phyloP scores from a whole-genome alignment of 140 eudicot species.

The Bidens hawaiensis region DNA sequence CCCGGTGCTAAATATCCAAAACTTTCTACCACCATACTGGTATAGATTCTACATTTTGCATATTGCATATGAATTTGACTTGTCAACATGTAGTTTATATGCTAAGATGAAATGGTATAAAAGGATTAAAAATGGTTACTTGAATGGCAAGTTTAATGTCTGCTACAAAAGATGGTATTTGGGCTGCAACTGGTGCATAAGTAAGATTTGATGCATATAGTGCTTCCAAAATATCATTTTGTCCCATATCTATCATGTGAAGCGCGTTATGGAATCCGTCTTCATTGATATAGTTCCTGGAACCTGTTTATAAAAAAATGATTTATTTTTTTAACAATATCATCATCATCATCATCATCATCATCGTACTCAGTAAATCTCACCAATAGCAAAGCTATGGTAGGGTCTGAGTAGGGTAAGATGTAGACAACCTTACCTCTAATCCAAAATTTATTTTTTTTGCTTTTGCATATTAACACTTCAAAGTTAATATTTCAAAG shows the following conservation, averaged over 20 bases:
- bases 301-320: conserved; percentile 3
- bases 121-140: conserved; percentile 20
- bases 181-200: conserved; percentile 33
- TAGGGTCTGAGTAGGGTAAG: too few species aligned
- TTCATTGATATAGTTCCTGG: conserved; percentile 26
- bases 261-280: conserved; percentile 32
- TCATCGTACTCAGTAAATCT: too few species aligned
- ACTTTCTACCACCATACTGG: conserved; percentile 43
- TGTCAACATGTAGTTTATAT: not conserved
- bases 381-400: too few species aligned
- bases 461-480: too few species aligned
- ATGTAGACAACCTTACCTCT: not conserved
- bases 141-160: conserved; percentile 35
- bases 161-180: conserved; percentile 38
- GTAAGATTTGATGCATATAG: conserved; percentile 36
- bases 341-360: too few species aligned
- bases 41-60: conserved; percentile 38
- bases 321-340: too few species aligned
- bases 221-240: conserved; percentile 40
- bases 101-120: not conserved
- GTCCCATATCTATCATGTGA: conserved; percentile 57
- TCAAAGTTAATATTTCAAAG: too few species aligned
- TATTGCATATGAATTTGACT: not conserved
- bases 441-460: too few species aligned
- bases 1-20: conserved; percentile 61